phyloP scores from a whole-genome alignment of 192 early-diverging fungal genomes.

The Backusella psychrophila region DNA sequence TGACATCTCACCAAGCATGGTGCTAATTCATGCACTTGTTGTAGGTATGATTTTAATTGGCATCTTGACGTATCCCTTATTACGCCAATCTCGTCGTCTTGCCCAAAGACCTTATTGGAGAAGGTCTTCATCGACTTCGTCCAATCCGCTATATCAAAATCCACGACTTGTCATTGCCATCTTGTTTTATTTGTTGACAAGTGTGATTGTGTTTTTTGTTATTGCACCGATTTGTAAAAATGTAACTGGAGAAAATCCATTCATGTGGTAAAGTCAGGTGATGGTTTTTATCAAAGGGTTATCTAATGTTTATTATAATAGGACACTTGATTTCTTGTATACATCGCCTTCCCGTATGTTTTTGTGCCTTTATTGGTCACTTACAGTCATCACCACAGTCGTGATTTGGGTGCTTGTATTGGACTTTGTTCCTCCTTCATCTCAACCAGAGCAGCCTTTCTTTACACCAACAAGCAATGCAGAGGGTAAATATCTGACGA shows the following conservation, averaged over 20 bases:
- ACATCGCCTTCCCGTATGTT: constrained; percentile 36
- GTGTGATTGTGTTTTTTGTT: constrained; percentile 44
- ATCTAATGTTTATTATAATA: background rate
- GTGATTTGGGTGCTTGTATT: constrained; percentile 38
- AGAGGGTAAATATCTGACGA: constrained; percentile 24
- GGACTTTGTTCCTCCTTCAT: constrained; percentile 6
- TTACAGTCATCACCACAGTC: constrained; percentile 40
- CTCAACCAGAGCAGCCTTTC: background rate
- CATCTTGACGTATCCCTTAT: constrained; percentile 45
- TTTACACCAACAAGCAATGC: background rate
- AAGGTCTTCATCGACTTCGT: constrained; percentile 21
- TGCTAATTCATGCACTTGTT: constrained; percentile 61
- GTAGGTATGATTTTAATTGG: constrained; percentile 73
- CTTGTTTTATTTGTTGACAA: constrained; percentile 37
- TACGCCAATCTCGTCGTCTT: constrained; percentile 46
- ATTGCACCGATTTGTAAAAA: constrained; percentile 54
- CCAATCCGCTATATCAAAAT: constrained; percentile 2
- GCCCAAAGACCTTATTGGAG: constrained; percentile 50
- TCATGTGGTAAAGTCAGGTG: constrained; percentile 58
- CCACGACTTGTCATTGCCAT: constrained; percentile 42
- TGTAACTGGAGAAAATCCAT: constrained; percentile 58
- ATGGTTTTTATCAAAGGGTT: background rate
- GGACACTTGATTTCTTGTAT: constrained; percentile 31
- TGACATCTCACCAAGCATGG: constrained; percentile 32
- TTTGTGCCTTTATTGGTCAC: constrained; percentile 46